phyloP scores from a whole-genome alignment of 371 early-diverging fungal species.

The Mortierella sp. region DNA sequence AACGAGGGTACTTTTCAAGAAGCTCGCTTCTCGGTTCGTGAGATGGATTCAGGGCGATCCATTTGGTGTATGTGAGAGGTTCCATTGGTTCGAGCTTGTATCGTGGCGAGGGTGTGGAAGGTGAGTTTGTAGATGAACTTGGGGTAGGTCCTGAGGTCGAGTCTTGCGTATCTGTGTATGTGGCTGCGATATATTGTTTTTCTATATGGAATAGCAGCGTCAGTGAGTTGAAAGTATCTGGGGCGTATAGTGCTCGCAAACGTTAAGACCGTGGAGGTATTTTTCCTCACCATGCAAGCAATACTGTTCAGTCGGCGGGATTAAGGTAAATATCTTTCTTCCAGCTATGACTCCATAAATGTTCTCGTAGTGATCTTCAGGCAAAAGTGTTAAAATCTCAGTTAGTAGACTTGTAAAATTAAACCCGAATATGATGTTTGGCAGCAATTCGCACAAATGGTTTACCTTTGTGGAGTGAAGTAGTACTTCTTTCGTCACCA shows the following conservation, averaged over 20 bases:
- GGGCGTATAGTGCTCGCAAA: background rate
- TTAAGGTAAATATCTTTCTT: constrained; percentile 76
- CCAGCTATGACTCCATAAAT: constrained; percentile 82
- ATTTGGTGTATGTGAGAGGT: constrained; percentile 63
- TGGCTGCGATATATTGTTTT: constrained; percentile 67
- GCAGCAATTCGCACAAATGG: background rate
- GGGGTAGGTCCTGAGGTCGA: background rate
- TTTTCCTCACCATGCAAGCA: constrained; percentile 69
- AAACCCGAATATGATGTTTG: no score
- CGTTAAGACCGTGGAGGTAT: background rate
- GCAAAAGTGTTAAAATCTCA: background rate
- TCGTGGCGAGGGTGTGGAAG: background rate
- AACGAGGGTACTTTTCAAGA: constrained; percentile 63
- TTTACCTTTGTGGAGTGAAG: constrained; percentile 77
- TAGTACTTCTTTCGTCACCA: constrained; percentile 71
- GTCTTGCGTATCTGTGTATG: constrained; percentile 59
- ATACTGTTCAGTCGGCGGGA: constrained; percentile 78
- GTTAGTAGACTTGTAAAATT: background rate
- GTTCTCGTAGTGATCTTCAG: constrained; percentile 81
- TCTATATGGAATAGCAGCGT: constrained; percentile 51
- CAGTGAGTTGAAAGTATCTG: background rate
- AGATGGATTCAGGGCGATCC: constrained; percentile 76
- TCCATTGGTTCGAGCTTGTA: constrained; percentile 59
- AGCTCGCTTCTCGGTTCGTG: constrained; percentile 55
- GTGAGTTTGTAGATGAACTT: constrained; percentile 12